Percentiles rank a stretch among this genome's conserved stretches.
Conservation (phyloP, 208 protist species). For the Leishmania guyanensis region DNA sequence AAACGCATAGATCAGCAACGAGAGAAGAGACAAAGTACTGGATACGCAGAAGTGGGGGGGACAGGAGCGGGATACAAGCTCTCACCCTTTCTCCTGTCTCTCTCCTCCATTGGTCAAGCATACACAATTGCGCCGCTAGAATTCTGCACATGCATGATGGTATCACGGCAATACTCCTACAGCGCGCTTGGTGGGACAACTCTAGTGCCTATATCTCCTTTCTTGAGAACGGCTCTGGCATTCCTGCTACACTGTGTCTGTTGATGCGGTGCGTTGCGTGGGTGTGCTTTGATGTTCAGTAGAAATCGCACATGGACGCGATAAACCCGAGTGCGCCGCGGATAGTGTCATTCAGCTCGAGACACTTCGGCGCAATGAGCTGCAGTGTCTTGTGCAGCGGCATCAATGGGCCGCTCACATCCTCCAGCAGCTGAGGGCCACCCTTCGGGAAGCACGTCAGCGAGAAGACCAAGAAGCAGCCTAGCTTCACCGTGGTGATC, state of each 20-base stretch:
- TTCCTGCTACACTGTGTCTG: neutral
- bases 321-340: constrained; percentile 78
- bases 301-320: constrained; percentile 89
- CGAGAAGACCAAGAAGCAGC: constrained; percentile 83
- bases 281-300: constrained; percentile 32
- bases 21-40: neutral
- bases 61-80: neutral
- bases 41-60: neutral
- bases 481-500: constrained; percentile 79
- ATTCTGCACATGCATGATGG: neutral
- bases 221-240: neutral
- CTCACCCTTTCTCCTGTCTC: neutral
- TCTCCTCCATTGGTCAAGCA: neutral
- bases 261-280: neutral
- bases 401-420: constrained; percentile 65
- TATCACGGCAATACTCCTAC: neutral
- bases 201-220: neutral
- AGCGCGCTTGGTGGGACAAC: neutral
- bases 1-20: constrained; percentile 4
- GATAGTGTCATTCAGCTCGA: constrained; percentile 68
- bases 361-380: constrained; percentile 69
- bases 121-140: neutral
- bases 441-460: constrained; percentile 79
- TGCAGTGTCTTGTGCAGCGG: constrained; percentile 73
- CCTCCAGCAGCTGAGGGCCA: constrained; percentile 74